Evolutionary conservation across 2,329 filamentous ascomycete genomes (phyloP).

Genomic region (Zasmidium angulare): DNA sequence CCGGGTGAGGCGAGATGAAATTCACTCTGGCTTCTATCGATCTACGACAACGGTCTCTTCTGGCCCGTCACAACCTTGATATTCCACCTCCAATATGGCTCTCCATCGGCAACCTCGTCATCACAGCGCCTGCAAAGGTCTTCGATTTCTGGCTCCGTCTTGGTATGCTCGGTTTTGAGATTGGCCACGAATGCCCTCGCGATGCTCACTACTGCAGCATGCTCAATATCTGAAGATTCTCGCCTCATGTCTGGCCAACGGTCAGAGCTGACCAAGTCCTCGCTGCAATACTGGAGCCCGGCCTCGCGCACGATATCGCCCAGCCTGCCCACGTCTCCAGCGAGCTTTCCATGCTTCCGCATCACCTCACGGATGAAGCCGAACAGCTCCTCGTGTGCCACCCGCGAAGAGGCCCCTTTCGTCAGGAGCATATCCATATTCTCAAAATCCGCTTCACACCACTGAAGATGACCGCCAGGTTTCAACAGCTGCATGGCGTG

Average conservation of each 20-base stretch:
- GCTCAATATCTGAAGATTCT: not conserved
- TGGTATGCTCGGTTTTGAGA: not conserved
- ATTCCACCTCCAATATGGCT: not conserved
- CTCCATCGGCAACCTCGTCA: not conserved
- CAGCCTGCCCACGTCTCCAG: not conserved
- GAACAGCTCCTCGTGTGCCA: not conserved
- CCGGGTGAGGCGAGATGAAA: not conserved
- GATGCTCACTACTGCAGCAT: not conserved
- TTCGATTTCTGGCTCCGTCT: not conserved
- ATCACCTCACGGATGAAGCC: not conserved
- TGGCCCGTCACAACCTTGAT: constrained; percentile 4
- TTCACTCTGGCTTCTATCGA: no score
- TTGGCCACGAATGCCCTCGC: not conserved
- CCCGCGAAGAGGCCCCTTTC: not conserved
- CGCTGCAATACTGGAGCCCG: not conserved
- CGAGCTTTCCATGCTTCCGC: not conserved
- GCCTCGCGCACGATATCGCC: not conserved
- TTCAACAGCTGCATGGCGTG: constrained; percentile 20
- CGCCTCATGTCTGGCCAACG: not conserved
- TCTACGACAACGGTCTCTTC: not conserved
- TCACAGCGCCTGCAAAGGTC: not conserved
- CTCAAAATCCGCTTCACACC: constrained; percentile 22
- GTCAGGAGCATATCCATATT: constrained; percentile 5
- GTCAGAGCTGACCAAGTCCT: constrained; percentile 1
- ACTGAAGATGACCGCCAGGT: constrained; percentile 25